Evolutionary conservation across 1,139 yeast species (phyloP).

Genomic region (Yamadazyma jaroonii): DNA sequence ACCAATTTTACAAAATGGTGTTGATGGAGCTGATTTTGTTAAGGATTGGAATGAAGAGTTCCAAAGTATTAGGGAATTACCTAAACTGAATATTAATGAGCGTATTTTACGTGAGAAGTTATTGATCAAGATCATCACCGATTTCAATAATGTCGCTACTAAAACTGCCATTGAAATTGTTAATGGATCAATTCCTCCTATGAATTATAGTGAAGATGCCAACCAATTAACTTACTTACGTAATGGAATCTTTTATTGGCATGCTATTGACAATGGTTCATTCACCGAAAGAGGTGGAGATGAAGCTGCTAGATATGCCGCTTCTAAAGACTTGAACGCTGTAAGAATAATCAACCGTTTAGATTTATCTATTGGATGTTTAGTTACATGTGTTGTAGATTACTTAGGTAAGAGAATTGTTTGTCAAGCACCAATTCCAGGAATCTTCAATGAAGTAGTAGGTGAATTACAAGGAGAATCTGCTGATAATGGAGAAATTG

Average conservation of each 20-base stretch:
- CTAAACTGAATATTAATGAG: slow-evolving; percentile 56
- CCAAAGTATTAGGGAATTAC: slow-evolving; percentile 76
- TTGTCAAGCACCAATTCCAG: slow-evolving; percentile 98
- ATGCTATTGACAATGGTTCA: slow-evolving; percentile 67
- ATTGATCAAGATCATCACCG: slow-evolving; percentile 68
- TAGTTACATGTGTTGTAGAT: slow-evolving; percentile 83
- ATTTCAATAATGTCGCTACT: slow-evolving; percentile 73
- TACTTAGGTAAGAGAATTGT: slow-evolving; percentile 84
- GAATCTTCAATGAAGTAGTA: slow-evolving; percentile 60
- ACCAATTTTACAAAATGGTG: slow-evolving; percentile 51
- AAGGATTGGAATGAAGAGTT: slow-evolving; percentile 92
- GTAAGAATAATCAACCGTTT: slow-evolving; percentile 66
- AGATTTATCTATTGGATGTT: slow-evolving; percentile 60
- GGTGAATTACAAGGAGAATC: slow-evolving; percentile 9
- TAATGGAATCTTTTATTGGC: slow-evolving; percentile 85
- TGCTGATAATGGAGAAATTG: slow-evolving; percentile 17
- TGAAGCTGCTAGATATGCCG: slow-evolving; percentile 82
- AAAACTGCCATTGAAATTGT: slow-evolving; percentile 77
- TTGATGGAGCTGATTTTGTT: slow-evolving; percentile 54
- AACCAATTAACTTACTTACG: slow-evolving; percentile 68
- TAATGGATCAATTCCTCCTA: slow-evolving; percentile 71
- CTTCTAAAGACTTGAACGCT: slow-evolving; percentile 75
- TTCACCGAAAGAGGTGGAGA: slow-evolving; percentile 72
- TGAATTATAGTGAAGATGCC: slow-evolving; percentile 69
- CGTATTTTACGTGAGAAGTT: slow-evolving; percentile 75